Evolutionary conservation across 768 basidiomycete genomes (phyloP).

Genomic region (Tulasnella sp.): DNA sequence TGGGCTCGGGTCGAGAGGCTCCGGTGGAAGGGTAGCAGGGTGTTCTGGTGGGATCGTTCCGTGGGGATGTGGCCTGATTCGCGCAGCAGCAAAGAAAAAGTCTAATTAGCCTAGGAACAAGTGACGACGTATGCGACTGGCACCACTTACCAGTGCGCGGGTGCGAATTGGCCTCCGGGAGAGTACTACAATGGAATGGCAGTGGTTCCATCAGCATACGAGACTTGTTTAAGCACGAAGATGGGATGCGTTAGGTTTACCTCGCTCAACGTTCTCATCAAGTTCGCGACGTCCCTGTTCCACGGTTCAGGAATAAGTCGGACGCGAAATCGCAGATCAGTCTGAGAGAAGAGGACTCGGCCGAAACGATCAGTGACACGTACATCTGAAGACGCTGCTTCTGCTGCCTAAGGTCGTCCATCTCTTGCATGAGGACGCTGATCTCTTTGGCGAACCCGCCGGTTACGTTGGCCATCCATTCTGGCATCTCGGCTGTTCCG

Average conservation of each 20-base stretch:
- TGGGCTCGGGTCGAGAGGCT: not conserved
- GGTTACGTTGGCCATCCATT: conserved; percentile 9
- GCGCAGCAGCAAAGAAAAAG: conserved; percentile 1
- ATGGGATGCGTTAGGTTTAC: not conserved
- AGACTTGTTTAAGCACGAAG: not conserved
- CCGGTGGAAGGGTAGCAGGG: not conserved
- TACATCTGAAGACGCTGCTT: conserved; percentile 19
- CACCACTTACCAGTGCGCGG: conserved; percentile 7
- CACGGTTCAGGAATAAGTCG: not conserved
- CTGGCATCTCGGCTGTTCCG: conserved; percentile 13
- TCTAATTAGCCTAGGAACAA: conserved; percentile 7
- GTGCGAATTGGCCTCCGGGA: conserved; percentile 11
- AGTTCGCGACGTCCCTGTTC: conserved; percentile 12
- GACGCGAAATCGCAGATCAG: not conserved
- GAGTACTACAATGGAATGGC: not conserved
- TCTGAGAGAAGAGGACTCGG: not conserved
- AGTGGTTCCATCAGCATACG: not conserved
- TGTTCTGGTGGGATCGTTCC: not conserved
- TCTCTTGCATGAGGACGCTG: conserved; percentile 23
- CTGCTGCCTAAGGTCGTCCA: conserved; percentile 16
- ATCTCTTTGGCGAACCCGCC: conserved; percentile 11
- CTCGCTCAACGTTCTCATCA: conserved; percentile 22
- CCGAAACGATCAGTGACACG: not conserved
- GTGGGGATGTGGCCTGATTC: not conserved
- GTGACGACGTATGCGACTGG: not conserved